Base-by-base conservation (phyloP, 2,329 filamentous ascomycete species). In the Botrytis elliptica region DNA sequence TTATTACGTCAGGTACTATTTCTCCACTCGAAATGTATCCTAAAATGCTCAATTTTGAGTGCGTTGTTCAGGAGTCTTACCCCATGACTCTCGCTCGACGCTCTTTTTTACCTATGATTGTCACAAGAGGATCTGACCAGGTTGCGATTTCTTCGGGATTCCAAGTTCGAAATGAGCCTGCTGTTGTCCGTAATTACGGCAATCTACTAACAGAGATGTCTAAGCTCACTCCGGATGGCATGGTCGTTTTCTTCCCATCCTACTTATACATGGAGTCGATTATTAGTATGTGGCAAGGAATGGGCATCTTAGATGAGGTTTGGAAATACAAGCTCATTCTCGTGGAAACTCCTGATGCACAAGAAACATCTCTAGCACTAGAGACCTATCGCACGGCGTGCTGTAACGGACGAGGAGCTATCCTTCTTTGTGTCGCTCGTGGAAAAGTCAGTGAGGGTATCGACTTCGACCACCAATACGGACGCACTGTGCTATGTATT, bases 241-340 rank as follows among this genome's bases (percentile, higher is more conserved):
- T 99, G 83, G 96, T 99, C n/a, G 96, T 99, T 57, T 99, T 99
- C 86, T 99, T 99, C 82, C 97, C 96, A 0, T 97, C 94, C 0
- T 99, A 99, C 79, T 88, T 99, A 1, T 99, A 99, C 84, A 98
- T 99, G 96, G 96, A 99, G 82, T 96, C 92, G 70, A 98, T 98
- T 81, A 98, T 99, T 82, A 95, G 92, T 82, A 97, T 97, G 90
- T 99, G 96, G 96, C 96, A 99, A 82, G 94, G 94, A 72, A 98
- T 98, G 95, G 94, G 94, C 40, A 97, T 98, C 76, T 86, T 99
- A 52, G 96, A 99, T 83, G 93, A 96, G 81, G 94, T 99, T 46
- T 99, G 96, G 96, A 98, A 97, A 83, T 98, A 97, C 86, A 99
- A 99, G 82, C 88, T 99, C 77, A 98, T 99, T 77, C 88, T 99